Base-by-base conservation (phyloP, 345 rosid genomes). In the Triadica sebifera region DNA sequence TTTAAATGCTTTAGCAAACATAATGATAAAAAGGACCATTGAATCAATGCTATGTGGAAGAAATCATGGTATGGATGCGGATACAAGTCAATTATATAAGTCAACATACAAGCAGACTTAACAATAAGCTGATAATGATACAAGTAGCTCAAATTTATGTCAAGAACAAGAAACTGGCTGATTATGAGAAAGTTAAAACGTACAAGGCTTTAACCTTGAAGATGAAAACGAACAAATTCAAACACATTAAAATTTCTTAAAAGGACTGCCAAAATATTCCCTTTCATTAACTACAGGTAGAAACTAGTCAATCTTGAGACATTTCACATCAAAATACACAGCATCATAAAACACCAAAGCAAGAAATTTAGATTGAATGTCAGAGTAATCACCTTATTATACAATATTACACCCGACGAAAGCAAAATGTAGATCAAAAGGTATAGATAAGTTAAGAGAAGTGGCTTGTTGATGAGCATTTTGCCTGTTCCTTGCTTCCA, bases 321-420 rank as follows among this genome's bases (percentile, higher is more conserved):
- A 5, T 9, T 8, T 52, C 46, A 16, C 16, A 37, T 34, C 12
- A 45, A 45, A 22, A 8, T 49, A 15, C 41, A 58, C 7, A 4
- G 41, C 51, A 34, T 8, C 37, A 50, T 3, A 47, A 10, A 72
- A 61, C 39, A 3, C 2, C 7, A 37, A 8, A 49, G 49, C 51
- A 20, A 0, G 12, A 20, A 29, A 41, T 12, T 3, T 20, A 39
- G 29, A 70, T 13, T 22, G 38, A 41, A 15, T 22, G 13, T 16
- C 51, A 9, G 1, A 15, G 49, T 29, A 20, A 57, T 81, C 82
- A 91, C 98, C 96, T 96, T 96, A 87, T 96, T 96, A 76, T 96
- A 96, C 78, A 96, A 78, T 72, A 96, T 96, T 69, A 96, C 99
- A 64, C 91, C 96, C 1, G 96, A 94, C 8, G 98, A 94, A 64